These are phyloP conservation scores for Hydrangea macrophylla DNA, from an alignment of 148 eudicot species.

Conservation along the genomic window DNA sequence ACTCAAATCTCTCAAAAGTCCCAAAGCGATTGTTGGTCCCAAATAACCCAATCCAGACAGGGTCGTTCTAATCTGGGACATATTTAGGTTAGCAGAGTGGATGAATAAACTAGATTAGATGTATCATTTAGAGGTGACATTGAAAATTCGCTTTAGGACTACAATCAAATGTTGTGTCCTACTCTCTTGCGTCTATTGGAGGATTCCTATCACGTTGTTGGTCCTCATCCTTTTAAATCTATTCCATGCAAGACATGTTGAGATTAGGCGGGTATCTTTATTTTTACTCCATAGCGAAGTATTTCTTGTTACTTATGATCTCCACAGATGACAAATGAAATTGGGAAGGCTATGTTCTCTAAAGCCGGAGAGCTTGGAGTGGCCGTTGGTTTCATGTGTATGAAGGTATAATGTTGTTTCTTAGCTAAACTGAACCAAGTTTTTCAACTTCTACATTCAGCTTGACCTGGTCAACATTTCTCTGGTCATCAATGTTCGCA, in stretches of 20 bases:
- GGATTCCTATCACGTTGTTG: not conserved
- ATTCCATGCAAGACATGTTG: not conserved
- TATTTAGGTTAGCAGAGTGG: not conserved
- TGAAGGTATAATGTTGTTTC: constrained; percentile 52
- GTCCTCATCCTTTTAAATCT: not conserved
- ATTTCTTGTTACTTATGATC: constrained; percentile 8
- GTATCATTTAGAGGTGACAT: not conserved
- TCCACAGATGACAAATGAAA: constrained; percentile 79
- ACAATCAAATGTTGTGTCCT: not conserved
- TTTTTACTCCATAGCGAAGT: not conserved
- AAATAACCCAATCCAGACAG: too few relatives aligned
- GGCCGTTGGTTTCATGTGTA: constrained; percentile 95
- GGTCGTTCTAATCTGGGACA: not conserved
- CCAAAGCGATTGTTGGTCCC: too few relatives aligned
- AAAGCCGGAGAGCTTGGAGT: constrained; percentile 89
- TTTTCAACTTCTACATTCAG: not conserved
- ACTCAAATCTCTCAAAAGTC: too few relatives aligned
- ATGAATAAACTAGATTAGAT: not conserved
- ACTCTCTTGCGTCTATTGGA: not conserved
- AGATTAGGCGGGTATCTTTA: not conserved
- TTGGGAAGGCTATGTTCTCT: constrained; percentile 74
- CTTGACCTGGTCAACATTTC: not conserved
- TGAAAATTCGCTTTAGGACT: not conserved
- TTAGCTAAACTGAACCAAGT: constrained; percentile 1
- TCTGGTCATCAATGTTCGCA: not conserved